Percentiles rank a stretch among this genome's conserved stretches.
phyloP scores from a whole-genome alignment of 139 green algal genomes.

The Closterium sp. region DNA sequence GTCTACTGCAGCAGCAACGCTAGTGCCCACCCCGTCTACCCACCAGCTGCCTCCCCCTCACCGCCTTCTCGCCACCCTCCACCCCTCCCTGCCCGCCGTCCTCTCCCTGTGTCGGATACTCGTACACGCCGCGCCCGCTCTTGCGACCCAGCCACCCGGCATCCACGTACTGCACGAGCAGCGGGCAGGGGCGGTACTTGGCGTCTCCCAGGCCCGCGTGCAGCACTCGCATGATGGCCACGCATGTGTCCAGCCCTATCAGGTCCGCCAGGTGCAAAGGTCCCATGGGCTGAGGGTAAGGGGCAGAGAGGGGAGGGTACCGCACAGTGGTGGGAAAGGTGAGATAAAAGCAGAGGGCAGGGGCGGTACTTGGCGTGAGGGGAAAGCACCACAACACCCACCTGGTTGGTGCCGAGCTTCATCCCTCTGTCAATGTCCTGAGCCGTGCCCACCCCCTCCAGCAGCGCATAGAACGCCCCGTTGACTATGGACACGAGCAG shows the following conservation, averaged over 20 bases:
- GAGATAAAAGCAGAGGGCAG: not conserved
- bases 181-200: constrained; percentile 2
- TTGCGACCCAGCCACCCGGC: not conserved
- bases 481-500: constrained; percentile 94
- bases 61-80: no score
- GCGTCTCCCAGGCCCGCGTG: not conserved
- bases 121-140: not conserved
- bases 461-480: constrained; percentile 63
- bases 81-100: no score
- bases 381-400: not conserved
- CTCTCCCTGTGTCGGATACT: not conserved
- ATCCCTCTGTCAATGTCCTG: constrained; percentile 87
- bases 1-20: no score
- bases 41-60: no score
- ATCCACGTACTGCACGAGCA: not conserved
- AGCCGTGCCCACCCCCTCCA: constrained; percentile 16
- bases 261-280: not conserved
- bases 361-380: not conserved
- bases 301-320: no score
- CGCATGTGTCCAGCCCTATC: not conserved
- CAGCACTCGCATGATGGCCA: not conserved
- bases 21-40: no score
- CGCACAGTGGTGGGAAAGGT: no score
- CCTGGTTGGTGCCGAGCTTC: constrained; percentile 79
- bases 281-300: not conserved